phyloP scores from a whole-genome alignment of 805 yeast genomes.

The Wickerhamiella slavikovae region DNA sequence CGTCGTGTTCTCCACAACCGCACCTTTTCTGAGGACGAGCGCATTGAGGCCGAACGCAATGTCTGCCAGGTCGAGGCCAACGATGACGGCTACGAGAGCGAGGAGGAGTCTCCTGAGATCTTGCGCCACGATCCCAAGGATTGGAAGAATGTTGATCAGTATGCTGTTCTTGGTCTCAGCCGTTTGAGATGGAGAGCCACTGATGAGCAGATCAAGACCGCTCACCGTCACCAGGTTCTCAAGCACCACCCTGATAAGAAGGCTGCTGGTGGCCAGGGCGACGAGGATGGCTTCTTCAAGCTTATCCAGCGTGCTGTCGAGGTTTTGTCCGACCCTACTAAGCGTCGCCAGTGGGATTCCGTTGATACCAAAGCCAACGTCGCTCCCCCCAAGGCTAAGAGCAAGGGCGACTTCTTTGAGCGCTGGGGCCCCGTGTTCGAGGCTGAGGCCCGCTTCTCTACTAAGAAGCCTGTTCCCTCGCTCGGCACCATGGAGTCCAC shows the following conservation, averaged over 20 bases:
- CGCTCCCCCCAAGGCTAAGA: slow-evolving; percentile 45
- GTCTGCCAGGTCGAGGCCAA: slow-evolving; percentile 51
- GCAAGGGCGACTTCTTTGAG: slow-evolving; percentile 63
- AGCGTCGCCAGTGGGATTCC: slow-evolving; percentile 88
- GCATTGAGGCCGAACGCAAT: slow-evolving; percentile 76
- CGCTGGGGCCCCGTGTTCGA: slow-evolving; percentile 87
- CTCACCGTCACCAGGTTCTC: slow-evolving; percentile 90
- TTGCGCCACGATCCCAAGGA: slow-evolving; percentile 88
- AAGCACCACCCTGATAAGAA: slow-evolving; percentile 97
- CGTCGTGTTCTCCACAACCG: slow-evolving; percentile 90
- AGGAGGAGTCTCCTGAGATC: slow-evolving; percentile 59
- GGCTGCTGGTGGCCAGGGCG: slow-evolving; percentile 67
- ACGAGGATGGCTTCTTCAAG: slow-evolving; percentile 89
- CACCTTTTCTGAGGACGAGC: slow-evolving; percentile 96
- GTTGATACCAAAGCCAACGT: slow-evolving; percentile 82
- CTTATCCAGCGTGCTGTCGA: slow-evolving; percentile 94
- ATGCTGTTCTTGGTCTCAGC: slow-evolving; percentile 86
- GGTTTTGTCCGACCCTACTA: slow-evolving; percentile 61
- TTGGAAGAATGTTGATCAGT: slow-evolving; percentile 93
- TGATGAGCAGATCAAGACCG: slow-evolving; percentile 82
- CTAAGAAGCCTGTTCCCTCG: slow-evolving; percentile 68
- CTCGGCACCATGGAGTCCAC: slow-evolving; percentile 50
- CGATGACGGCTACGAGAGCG: slow-evolving; percentile 25
- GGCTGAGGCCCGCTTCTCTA: slow-evolving; percentile 81
- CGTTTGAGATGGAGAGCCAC: slow-evolving; percentile 82